Evolutionary conservation across 129 eudicot species (phyloP).

Genomic region (Erigeron canadensis): DNA sequence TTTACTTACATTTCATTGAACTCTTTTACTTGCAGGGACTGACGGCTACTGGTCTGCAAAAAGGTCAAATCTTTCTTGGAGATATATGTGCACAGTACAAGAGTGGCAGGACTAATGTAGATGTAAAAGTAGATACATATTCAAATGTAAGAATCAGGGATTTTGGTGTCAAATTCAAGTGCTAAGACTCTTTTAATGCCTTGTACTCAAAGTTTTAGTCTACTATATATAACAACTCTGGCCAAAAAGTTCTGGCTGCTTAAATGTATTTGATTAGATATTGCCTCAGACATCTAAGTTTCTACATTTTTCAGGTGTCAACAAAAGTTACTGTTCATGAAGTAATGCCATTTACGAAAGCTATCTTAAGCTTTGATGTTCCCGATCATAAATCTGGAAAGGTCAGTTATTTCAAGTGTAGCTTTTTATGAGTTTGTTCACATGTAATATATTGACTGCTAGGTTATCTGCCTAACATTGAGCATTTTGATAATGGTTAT

Average conservation of each 20-base stretch:
- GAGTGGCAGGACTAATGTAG: slow-evolving; percentile 68
- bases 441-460: background rate
- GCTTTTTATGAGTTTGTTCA: background rate
- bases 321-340: slow-evolving; percentile 76
- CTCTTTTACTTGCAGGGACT: slow-evolving; percentile 55
- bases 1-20: background rate
- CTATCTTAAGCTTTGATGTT: slow-evolving; percentile 75
- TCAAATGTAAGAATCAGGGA: slow-evolving; percentile 61
- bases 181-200: background rate
- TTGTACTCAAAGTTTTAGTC: background rate
- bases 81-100: slow-evolving; percentile 75
- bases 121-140: slow-evolving; percentile 91
- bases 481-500: background rate
- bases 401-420: slow-evolving; percentile 43
- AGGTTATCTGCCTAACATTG: background rate
- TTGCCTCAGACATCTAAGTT: background rate
- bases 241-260: background rate
- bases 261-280: background rate
- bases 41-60: slow-evolving; percentile 82
- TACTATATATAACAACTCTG: background rate
- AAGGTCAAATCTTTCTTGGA: slow-evolving; percentile 74
- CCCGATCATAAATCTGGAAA: slow-evolving; percentile 98
- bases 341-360: slow-evolving; percentile 55
- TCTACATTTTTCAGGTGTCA: slow-evolving; percentile 52
- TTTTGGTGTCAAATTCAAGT: slow-evolving; percentile 12